Base-by-base conservation (phyloP, 768 basidiomycete species). In the Serpula lacrymans region DNA sequence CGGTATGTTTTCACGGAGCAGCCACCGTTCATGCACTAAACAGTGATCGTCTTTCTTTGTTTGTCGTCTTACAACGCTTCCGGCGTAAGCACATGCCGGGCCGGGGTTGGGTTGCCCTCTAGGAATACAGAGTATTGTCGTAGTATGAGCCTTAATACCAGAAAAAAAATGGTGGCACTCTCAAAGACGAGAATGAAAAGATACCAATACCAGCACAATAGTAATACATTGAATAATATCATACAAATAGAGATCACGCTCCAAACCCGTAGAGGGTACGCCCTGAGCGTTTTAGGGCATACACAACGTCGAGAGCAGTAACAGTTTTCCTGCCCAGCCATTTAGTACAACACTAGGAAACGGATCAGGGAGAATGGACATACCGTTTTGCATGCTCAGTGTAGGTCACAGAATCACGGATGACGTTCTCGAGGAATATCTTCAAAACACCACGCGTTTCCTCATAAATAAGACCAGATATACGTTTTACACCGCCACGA, bases 401-500 rank as follows among this genome's bases (percentile, higher is more conserved):
- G 75, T 92, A 91, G 45, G 88, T 91, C 51, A 91, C 88, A 9
- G 85, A 88, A 65, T 91, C 88, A 46, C 88, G 81, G 59, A 91
- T 88, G 59, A 88, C 80, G 49, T 82, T 84, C 69, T 88, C 85
- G 24, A 88, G 74, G 76, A 88, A 90, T 55, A 89, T 87, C 72
- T 90, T 92, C 48, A 92, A 72, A 10, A 90, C 87, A 66, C 87
- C 87, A 55, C 88, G 85, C 11, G 88, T 90, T 74, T 91, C 88
- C 63, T 90, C 88, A 60, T 90, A 90, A 62, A 90, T 88, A 45
- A 88, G 73, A 46, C 84, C 84, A 30, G 81, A 84, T 57, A 88
- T 86, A 82, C 84, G 84, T 73, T 91, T 92, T 52, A 92, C 88
- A 80, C 88, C 88, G 53, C 88, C 86, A 72, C 87, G 81, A 57